phyloP scores from a whole-genome alignment of 495 filamentous ascomycete genomes.

The Penicillium turbatum region DNA sequence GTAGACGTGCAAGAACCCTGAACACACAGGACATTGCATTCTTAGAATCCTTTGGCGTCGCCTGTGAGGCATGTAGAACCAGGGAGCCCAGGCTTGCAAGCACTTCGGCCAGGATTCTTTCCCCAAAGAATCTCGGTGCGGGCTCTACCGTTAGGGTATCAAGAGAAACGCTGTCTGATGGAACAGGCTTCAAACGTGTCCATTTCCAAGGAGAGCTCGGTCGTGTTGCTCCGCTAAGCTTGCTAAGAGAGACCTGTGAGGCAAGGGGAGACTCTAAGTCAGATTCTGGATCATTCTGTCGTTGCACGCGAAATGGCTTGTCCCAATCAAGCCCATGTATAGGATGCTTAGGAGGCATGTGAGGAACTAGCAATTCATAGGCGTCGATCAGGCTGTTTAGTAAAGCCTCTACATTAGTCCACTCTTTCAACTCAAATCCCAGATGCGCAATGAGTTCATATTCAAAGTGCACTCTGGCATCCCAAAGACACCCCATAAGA shows the following conservation, averaged over 20 bases:
- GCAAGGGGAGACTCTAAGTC: background rate
- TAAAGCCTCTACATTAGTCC: slow-evolving; percentile 40
- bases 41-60: slow-evolving; percentile 32
- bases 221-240: slow-evolving; percentile 22
- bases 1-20: slow-evolving; percentile 55
- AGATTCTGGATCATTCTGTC: background rate
- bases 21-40: slow-evolving; percentile 54
- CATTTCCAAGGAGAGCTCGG: background rate
- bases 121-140: slow-evolving; percentile 19
- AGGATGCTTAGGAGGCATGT: slow-evolving; percentile 16
- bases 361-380: slow-evolving; percentile 19
- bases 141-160: slow-evolving; percentile 27
- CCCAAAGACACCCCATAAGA: slow-evolving; percentile 24
- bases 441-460: slow-evolving; percentile 40
- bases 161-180: slow-evolving; percentile 11
- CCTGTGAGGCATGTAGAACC: slow-evolving; percentile 49
- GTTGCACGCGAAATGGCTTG: background rate
- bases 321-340: slow-evolving; percentile 26
- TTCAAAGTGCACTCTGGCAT: slow-evolving; percentile 22
- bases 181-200: background rate
- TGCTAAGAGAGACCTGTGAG: slow-evolving; percentile 26
- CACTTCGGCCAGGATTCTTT: slow-evolving; percentile 24
- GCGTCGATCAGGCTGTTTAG: slow-evolving; percentile 40
- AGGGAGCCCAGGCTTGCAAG: slow-evolving; percentile 49
- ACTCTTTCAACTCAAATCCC: slow-evolving; percentile 41